Conservation (phyloP, 148 eudicot species). For the Camellia sinensis region DNA sequence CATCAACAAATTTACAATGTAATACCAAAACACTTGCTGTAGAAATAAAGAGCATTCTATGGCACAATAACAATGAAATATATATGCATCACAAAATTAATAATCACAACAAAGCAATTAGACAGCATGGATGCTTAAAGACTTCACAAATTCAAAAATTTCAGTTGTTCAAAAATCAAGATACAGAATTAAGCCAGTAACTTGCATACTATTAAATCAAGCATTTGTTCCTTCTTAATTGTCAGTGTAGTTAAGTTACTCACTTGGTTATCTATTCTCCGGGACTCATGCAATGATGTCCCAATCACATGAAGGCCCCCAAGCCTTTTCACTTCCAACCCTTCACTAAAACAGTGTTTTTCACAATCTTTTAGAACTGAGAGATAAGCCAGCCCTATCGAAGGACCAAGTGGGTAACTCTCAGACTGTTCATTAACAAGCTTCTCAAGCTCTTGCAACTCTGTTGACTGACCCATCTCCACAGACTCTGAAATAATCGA, state of each 20-base stretch:
- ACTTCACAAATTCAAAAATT: neutral
- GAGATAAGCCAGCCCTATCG: constrained; percentile 76
- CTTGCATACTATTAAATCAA: neutral
- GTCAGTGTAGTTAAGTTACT: constrained; percentile 11
- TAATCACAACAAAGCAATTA: neutral
- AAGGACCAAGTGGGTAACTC: constrained; percentile 86
- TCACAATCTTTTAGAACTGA: constrained; percentile 78
- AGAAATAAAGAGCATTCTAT: neutral
- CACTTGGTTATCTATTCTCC: constrained; percentile 98
- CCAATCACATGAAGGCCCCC: constrained; percentile 99
- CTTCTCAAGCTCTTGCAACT: constrained; percentile 58
- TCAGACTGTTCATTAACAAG: constrained; percentile 77
- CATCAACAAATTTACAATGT: neutral
- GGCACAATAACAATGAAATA: neutral
- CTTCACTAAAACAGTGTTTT: constrained; percentile 80
- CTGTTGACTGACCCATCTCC: constrained; percentile 69
- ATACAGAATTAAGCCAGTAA: neutral
- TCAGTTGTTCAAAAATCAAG: neutral
- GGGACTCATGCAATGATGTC: constrained; percentile 95
- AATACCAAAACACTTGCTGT: neutral
- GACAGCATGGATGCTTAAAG: neutral
- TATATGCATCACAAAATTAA: neutral
- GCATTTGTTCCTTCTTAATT: neutral
- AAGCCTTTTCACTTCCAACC: constrained; percentile 84
- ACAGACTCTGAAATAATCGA: constrained; percentile 67